Conservation (phyloP, 2,329 filamentous ascomycete species). For the Bipolaris cookei region DNA sequence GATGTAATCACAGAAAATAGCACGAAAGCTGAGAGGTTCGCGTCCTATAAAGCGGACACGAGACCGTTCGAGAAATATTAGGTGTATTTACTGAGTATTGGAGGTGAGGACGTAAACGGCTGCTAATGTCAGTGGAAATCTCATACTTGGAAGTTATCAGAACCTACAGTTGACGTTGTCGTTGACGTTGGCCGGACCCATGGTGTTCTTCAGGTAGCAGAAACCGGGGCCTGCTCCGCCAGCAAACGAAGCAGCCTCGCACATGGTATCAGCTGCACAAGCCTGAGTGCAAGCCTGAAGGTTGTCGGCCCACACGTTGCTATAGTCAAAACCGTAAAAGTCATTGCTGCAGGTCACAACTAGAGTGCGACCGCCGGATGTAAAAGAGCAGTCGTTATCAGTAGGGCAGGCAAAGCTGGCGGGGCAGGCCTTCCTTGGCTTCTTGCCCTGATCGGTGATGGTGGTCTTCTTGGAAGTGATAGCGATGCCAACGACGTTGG, state of each 20-base stretch:
- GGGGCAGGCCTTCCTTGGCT: neutral
- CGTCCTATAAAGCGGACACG: neutral
- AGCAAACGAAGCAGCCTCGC: constrained; percentile 3
- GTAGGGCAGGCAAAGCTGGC: neutral
- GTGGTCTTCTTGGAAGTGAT: neutral
- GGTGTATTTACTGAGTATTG: neutral
- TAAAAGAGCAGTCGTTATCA: constrained; percentile 1
- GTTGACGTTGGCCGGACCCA: neutral
- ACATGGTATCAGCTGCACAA: neutral
- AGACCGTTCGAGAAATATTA: neutral
- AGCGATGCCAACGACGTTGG: neutral
- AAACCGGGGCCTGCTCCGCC: neutral
- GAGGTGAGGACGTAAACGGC: constrained; percentile 1
- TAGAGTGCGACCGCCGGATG: neutral
- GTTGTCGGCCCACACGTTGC: neutral
- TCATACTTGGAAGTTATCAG: neutral
- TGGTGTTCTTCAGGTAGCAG: constrained; percentile 3
- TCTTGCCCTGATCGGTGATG: neutral
- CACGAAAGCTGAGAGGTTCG: neutral
- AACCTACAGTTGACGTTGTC: constrained; percentile 1
- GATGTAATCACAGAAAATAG: neutral
- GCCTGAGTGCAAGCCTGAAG: constrained; percentile 1
- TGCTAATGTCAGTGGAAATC: neutral
- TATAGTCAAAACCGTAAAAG: neutral
- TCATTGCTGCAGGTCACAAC: neutral